Conservation (phyloP, 805 yeast genomes). For the Ogataea nonfermentans region DNA sequence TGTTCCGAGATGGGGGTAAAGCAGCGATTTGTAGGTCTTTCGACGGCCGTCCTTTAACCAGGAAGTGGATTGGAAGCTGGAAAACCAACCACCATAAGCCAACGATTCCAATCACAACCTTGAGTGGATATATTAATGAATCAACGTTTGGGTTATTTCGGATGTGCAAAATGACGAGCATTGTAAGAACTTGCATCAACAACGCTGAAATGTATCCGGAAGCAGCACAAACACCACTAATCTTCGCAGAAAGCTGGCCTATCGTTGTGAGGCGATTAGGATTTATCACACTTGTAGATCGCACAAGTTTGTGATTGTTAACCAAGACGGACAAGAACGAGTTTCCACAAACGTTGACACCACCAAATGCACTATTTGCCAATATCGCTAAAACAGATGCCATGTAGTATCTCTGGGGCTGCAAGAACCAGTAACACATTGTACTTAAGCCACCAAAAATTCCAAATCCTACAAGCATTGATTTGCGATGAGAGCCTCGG, state of each 20-base stretch:
- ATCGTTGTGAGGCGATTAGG: slow-evolving; percentile 13
- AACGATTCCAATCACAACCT: slow-evolving; percentile 58
- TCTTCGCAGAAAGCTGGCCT: slow-evolving; percentile 45
- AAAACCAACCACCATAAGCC: slow-evolving; percentile 79
- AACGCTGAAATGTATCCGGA: slow-evolving; percentile 69
- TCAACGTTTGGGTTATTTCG: slow-evolving; percentile 22
- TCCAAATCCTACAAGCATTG: slow-evolving; percentile 55
- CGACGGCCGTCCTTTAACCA: slow-evolving; percentile 47
- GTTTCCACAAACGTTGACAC: slow-evolving; percentile 77
- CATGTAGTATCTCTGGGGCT: slow-evolving; percentile 43
- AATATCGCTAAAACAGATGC: slow-evolving; percentile 54
- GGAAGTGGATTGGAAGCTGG: slow-evolving; percentile 56
- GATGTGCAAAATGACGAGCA: slow-evolving; percentile 38
- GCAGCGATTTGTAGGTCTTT: slow-evolving; percentile 31
- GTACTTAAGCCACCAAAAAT: slow-evolving; percentile 57
- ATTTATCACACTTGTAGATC: slow-evolving; percentile 3
- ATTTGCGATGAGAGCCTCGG: slow-evolving; percentile 58
- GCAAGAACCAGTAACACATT: slow-evolving; percentile 40
- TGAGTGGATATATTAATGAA: slow-evolving; percentile 42
- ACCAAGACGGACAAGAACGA: slow-evolving; percentile 66
- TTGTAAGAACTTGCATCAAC: slow-evolving; percentile 60
- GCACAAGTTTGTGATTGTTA: slow-evolving; percentile 33
- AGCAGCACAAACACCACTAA: slow-evolving; percentile 71
- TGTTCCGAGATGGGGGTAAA: slow-evolving; percentile 10
- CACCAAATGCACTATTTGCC: slow-evolving; percentile 72